Evolutionary conservation across 768 basidiomycete species (phyloP), one percentile per base, ranked within the genome.

Genomic region (Rhodotorula sphaerocarpa): DNA sequence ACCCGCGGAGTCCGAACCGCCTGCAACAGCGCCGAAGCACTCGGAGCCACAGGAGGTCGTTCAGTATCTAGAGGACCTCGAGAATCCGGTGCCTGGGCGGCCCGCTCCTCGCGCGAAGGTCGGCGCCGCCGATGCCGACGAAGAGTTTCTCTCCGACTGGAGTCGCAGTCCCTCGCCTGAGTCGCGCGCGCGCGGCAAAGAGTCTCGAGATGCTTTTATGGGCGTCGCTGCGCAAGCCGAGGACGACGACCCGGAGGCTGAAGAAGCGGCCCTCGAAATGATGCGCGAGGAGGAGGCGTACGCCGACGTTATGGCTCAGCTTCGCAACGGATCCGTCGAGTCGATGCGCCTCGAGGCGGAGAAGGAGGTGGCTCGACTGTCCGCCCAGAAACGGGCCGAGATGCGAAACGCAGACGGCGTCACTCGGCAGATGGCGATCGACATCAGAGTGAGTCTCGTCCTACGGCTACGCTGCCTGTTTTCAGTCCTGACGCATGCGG

Each of bases 401-500:
- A 84, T 91, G 83, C 80, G 92, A 16, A 92, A 96, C 76, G 86
- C 90, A 4, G 95, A 96, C 72, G 90, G 96, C 72, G 83, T 97
- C 67, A 91, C 90, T 5, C 86, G 89, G 73, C 88, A 93, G 69
- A 96, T 93, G 91, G 81, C 93, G 56, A 79, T 84, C 7, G 95
- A 97, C 74, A 82, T 84, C 64, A 82, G 83, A 79, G 81, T 81
- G 41, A 33, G 76, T 57, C 42, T n/a, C 36, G 18, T 21, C 33
- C 15, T 51, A 83, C 82, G 60, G 52, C 45, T 44, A 31, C 31
- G 54, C 14, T 14, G 18, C n/a, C 7, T 21, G 33, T n/a, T n/a
- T n/a, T n/a, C 6, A 27, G 47, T 33, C 57, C 14, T 41, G 1
- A 18, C 9, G 6, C 48, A 1, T 12, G 18, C 10, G 25, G 30